A percentile compares a stretch with the other conserved stretches of the same genome.
phyloP scores from a whole-genome alignment of 306 rosid genomes.

The Lathyrus sativus region DNA sequence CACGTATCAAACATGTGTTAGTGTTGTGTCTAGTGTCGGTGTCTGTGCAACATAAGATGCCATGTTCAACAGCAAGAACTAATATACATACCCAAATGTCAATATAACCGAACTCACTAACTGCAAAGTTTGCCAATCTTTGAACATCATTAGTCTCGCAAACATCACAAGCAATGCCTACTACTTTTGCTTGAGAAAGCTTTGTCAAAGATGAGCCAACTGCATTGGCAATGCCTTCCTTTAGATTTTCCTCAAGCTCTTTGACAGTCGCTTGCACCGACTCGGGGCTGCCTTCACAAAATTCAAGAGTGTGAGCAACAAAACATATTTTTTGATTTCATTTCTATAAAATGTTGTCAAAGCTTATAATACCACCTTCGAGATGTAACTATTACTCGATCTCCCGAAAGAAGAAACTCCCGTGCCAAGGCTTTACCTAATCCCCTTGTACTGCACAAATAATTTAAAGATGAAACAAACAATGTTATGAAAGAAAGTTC shows the following conservation, averaged over 20 bases:
- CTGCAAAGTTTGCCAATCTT: slow-evolving; percentile 68
- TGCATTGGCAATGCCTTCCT: slow-evolving; percentile 62
- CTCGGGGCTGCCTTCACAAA: slow-evolving; percentile 68
- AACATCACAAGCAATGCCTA: slow-evolving; percentile 86
- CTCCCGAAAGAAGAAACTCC: slow-evolving; percentile 93
- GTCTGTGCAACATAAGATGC: neutral
- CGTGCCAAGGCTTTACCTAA: slow-evolving; percentile 94
- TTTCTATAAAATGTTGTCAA: slow-evolving; percentile 10
- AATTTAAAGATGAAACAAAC: slow-evolving; percentile 39
- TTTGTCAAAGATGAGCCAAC: slow-evolving; percentile 57
- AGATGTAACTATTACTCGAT: slow-evolving; percentile 81
- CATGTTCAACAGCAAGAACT: slow-evolving; percentile 8
- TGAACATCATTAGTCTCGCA: slow-evolving; percentile 73
- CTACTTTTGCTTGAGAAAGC: slow-evolving; percentile 71
- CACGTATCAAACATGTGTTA: neutral
- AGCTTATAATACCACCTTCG: slow-evolving; percentile 69
- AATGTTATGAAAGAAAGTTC: neutral
- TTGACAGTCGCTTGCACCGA: slow-evolving; percentile 70
- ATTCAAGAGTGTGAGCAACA: slow-evolving; percentile 38
- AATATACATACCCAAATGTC: slow-evolving; percentile 83
- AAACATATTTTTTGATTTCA: neutral
- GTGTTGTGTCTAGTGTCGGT: neutral
- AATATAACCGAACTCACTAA: slow-evolving; percentile 66
- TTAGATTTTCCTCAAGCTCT: slow-evolving; percentile 87
- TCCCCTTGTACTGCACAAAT: slow-evolving; percentile 80